These are phyloP conservation scores for Prunus padus DNA, from an alignment of 306 rosid genomes.

Conservation along the genomic window DNA sequence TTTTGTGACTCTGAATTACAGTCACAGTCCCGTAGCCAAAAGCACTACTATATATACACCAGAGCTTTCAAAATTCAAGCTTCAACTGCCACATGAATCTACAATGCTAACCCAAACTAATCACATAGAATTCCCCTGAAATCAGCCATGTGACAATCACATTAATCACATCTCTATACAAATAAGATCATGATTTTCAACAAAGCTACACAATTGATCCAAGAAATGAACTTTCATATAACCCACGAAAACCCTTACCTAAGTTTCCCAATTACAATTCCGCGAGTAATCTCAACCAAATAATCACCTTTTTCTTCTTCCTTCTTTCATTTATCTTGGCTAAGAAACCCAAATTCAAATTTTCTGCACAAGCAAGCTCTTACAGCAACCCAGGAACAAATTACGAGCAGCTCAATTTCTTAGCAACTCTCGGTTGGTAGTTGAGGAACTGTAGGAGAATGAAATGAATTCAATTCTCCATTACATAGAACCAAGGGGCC, in stretches of 20 bases:
- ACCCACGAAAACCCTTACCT: not conserved
- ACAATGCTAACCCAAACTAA: conserved; percentile 19
- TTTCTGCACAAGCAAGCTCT: conserved; percentile 4
- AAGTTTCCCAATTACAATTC: conserved; percentile 3
- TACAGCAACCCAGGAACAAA: not conserved
- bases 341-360: not conserved
- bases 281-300: not conserved
- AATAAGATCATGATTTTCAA: conserved; percentile 2
- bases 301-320: conserved; percentile 1
- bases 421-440: conserved; percentile 25
- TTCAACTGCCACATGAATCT: conserved; percentile 22
- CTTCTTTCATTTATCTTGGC: not conserved
- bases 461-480: conserved; percentile 21
- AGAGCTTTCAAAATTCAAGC: conserved; percentile 24
- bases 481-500: not conserved
- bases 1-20: conserved; percentile 34
- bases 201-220: conserved; percentile 1
- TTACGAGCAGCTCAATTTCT: conserved; percentile 16
- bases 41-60: conserved; percentile 29
- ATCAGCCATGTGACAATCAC: conserved; percentile 8
- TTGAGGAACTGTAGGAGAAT: conserved; percentile 23
- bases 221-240: not conserved
- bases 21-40: conserved; percentile 31
- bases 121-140: conserved; percentile 31
- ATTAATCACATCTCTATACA: not conserved